Conservation (phyloP, 164 flowering plant species). For the Vitis vinifera region DNA sequence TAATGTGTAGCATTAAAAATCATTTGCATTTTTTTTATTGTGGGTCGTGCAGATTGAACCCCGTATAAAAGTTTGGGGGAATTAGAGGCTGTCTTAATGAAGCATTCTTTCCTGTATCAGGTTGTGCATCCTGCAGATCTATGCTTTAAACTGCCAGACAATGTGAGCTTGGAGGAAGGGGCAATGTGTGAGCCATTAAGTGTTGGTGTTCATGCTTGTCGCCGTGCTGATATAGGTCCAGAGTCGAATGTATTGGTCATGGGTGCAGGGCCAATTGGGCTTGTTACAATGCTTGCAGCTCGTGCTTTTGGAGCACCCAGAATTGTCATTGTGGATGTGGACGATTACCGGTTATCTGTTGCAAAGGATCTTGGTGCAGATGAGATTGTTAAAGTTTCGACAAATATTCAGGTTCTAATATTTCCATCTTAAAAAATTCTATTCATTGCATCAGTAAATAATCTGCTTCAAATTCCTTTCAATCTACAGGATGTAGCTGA, state of each 20-base stretch:
- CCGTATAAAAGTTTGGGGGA: not conserved
- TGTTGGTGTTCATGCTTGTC: slow-evolving; percentile 94
- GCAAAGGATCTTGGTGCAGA: slow-evolving; percentile 88
- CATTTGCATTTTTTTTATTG: no score
- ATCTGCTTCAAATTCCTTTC: not conserved
- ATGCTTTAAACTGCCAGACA: slow-evolving; percentile 89
- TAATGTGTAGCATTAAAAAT: not conserved
- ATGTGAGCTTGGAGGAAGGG: slow-evolving; percentile 96
- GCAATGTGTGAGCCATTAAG: slow-evolving; percentile 99
- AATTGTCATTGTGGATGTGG: slow-evolving; percentile 80
- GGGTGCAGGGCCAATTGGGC: slow-evolving; percentile 99
- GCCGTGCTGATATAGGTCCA: slow-evolving; percentile 77
- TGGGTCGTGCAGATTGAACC: no score
- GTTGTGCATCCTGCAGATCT: slow-evolving; percentile 89
- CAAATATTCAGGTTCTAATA: slow-evolving; percentile 48
- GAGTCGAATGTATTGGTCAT: slow-evolving; percentile 78
- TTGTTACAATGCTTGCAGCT: slow-evolving; percentile 80
- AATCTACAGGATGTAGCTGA: slow-evolving; percentile 50
- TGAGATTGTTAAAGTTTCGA: slow-evolving; percentile 68
- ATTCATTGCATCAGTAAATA: not conserved
- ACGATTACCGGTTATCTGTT: slow-evolving; percentile 73
- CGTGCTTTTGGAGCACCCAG: slow-evolving; percentile 88
- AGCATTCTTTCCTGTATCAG: slow-evolving; percentile 29
- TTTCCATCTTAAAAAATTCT: not conserved
- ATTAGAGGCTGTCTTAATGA: not conserved